Percentiles rank a stretch among this genome's conserved stretches.
phyloP scores from a whole-genome alignment of 805 yeast genomes.

The Schizosaccharomyces octosporus region DNA sequence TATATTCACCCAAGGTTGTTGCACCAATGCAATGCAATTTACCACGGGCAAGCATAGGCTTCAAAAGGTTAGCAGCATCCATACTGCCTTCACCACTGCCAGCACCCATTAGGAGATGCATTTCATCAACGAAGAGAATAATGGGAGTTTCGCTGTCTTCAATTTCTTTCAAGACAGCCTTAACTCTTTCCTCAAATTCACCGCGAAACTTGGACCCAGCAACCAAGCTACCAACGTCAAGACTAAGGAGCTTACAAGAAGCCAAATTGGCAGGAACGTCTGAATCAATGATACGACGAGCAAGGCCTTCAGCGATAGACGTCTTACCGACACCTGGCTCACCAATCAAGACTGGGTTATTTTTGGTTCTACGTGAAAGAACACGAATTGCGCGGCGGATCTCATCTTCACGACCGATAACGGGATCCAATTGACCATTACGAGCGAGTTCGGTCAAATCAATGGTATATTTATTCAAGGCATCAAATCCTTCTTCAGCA shows the following conservation, averaged over 20 bases:
- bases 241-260: constrained; percentile 55
- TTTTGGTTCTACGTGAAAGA: constrained; percentile 86
- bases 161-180: constrained; percentile 85
- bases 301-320: constrained; percentile 93
- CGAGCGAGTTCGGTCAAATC: constrained; percentile 86
- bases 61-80: constrained; percentile 87
- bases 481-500: constrained; percentile 49
- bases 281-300: constrained; percentile 83
- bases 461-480: constrained; percentile 66
- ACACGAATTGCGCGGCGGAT: constrained; percentile 86
- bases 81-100: constrained; percentile 50
- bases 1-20: constrained; percentile 82
- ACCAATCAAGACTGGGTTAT: constrained; percentile 90
- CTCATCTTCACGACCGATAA: constrained; percentile 96
- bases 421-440: constrained; percentile 89
- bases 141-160: constrained; percentile 55
- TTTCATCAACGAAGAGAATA: constrained; percentile 83
- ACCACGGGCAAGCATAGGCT: constrained; percentile 95
- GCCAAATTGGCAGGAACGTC: constrained; percentile 81
- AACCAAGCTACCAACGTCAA: constrained; percentile 85
- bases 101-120: constrained; percentile 91
- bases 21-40: constrained; percentile 94
- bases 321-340: constrained; percentile 99
- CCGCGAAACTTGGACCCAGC: constrained; percentile 98
- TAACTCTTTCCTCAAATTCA: constrained; percentile 92